Conservation (phyloP, 768 basidiomycete species). For the Lyophyllum decastes region DNA sequence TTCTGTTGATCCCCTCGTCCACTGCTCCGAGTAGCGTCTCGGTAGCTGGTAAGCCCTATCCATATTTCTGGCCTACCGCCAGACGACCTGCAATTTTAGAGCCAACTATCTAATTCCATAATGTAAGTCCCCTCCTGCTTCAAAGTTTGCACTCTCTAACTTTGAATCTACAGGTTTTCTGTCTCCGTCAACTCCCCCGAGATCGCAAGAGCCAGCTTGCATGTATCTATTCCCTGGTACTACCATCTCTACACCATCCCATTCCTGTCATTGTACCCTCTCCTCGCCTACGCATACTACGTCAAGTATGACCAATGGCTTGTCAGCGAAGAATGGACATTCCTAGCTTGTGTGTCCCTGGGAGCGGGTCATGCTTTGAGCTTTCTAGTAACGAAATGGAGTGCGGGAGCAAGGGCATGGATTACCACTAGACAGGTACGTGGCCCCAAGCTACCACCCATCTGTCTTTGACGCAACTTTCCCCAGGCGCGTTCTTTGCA, state of each 20-base stretch:
- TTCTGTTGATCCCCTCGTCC: not conserved
- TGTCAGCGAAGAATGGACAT: constrained; percentile 96
- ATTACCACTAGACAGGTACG: constrained; percentile 76
- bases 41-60: not conserved
- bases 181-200: constrained; percentile 65
- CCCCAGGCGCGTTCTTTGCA: constrained; percentile 61
- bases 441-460: not conserved
- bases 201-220: constrained; percentile 67
- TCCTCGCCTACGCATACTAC: constrained; percentile 90
- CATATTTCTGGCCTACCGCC: constrained; percentile 8
- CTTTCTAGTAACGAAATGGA: constrained; percentile 92
- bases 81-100: constrained; percentile 1
- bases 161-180: constrained; percentile 34
- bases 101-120: constrained; percentile 11
- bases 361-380: constrained; percentile 89
- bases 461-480: not conserved
- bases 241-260: constrained; percentile 75
- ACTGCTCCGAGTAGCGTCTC: not conserved
- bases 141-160: not conserved
- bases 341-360: constrained; percentile 84
- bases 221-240: constrained; percentile 66
- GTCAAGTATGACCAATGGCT: constrained; percentile 90
- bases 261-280: constrained; percentile 78
- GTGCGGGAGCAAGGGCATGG: constrained; percentile 71
- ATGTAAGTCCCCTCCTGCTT: constrained; percentile 9